phyloP scores from a whole-genome alignment of 78 protist species.

The Chrysochromulina parva region DNA sequence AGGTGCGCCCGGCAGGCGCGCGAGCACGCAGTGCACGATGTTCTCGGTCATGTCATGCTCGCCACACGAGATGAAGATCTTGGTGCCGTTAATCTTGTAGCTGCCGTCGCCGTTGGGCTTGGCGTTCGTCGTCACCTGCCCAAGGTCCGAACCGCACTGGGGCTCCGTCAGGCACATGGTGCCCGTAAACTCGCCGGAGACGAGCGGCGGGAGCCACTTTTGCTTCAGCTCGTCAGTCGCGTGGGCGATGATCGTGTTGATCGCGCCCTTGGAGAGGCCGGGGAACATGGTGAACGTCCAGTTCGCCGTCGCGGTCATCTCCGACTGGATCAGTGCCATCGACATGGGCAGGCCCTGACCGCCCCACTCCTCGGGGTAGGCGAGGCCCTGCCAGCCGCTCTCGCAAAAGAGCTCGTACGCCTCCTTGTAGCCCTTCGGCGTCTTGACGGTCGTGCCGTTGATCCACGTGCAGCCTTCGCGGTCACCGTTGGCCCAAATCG shows the following conservation, averaged over 20 bases:
- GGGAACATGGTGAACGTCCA: slow-evolving; percentile 65
- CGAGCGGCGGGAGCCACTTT: slow-evolving; percentile 10
- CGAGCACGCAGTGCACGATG: slow-evolving; percentile 51
- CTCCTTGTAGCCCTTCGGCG: slow-evolving; percentile 65
- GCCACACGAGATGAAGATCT: slow-evolving; percentile 58
- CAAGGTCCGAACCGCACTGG: slow-evolving; percentile 54
- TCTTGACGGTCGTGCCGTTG: slow-evolving; percentile 8
- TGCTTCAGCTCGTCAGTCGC: slow-evolving; percentile 35
- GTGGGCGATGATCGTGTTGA: slow-evolving; percentile 33
- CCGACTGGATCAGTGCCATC: slow-evolving; percentile 8
- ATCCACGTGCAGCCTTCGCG: background rate
- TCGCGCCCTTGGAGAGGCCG: slow-evolving; percentile 45
- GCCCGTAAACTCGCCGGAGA: slow-evolving; percentile 36
- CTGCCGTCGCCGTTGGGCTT: slow-evolving; percentile 18
- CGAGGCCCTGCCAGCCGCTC: slow-evolving; percentile 61
- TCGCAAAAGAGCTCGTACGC: slow-evolving; percentile 49
- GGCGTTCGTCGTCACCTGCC: slow-evolving; percentile 45
- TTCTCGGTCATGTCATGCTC: slow-evolving; percentile 48
- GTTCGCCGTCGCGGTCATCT: slow-evolving; percentile 58
- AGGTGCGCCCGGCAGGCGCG: slow-evolving; percentile 28
- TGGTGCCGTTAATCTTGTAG: slow-evolving; percentile 48
- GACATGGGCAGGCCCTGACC: slow-evolving; percentile 64
- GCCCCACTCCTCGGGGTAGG: slow-evolving; percentile 57
- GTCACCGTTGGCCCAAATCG: slow-evolving; percentile 3
- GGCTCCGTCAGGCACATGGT: slow-evolving; percentile 60